Percentiles rank a stretch among this genome's conserved stretches.
Evolutionary conservation across 176 grass and related monocot genomes (phyloP).

Genomic region (Microstegium vimineum): DNA sequence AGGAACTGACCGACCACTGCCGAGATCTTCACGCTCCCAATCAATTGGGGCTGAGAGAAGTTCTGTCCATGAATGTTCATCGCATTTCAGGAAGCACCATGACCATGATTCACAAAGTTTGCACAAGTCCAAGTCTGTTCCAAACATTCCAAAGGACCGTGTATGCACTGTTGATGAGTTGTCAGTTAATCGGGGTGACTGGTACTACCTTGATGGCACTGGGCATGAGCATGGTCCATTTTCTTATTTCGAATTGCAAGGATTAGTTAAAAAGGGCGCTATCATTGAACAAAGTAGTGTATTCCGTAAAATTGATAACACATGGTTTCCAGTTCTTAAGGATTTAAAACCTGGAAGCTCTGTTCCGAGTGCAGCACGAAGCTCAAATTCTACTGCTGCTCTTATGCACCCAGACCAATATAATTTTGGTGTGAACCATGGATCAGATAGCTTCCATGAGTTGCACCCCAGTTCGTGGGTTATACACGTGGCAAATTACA

Average conservation of each 20-base stretch:
- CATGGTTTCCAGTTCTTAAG: conserved; percentile 83
- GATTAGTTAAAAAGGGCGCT: conserved; percentile 65
- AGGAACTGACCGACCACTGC: conserved; percentile 50
- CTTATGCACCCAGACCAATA: conserved; percentile 22
- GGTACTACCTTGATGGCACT: conserved; percentile 93
- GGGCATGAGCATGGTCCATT: conserved; percentile 87
- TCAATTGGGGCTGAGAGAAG: conserved; percentile 63
- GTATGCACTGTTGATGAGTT: conserved; percentile 81
- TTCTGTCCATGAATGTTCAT: conserved; percentile 59
- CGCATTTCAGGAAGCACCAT: conserved; percentile 65
- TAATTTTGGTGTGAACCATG: conserved; percentile 18
- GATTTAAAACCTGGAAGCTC: conserved; percentile 45
- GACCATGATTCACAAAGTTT: conserved; percentile 65
- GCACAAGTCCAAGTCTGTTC: conserved; percentile 63
- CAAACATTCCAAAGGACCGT: conserved; percentile 75
- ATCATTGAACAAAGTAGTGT: conserved; percentile 79
- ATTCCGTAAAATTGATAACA: conserved; percentile 91
- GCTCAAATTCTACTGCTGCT: conserved; percentile 36
- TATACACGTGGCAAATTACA: conserved; percentile 90
- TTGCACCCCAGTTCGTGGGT: conserved; percentile 84
- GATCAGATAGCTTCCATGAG: conserved; percentile 58
- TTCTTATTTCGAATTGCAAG: conserved; percentile 81
- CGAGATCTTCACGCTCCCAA: conserved; percentile 68
- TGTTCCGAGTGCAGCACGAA: conserved; percentile 12
- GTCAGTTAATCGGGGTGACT: conserved; percentile 72